A percentile compares a stretch with the other conserved stretches of the same genome.
Conservation (phyloP, 2,329 filamentous ascomycete genomes). For the Mollisia scopiformis region DNA sequence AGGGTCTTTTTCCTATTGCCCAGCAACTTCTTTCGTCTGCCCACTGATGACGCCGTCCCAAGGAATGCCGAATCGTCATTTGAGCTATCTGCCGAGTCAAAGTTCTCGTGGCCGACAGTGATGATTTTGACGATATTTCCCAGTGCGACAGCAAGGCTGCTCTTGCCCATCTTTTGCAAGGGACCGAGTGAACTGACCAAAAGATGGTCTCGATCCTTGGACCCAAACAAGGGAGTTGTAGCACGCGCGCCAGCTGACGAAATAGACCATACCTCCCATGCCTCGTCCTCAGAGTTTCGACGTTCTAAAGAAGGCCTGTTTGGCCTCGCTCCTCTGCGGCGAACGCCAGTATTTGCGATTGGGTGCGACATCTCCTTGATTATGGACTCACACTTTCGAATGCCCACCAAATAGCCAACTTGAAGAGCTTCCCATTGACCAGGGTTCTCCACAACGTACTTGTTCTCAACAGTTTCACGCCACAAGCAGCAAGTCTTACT, state of each 20-base stretch:
- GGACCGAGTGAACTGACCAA: slow-evolving; percentile 70
- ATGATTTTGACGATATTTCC: slow-evolving; percentile 76
- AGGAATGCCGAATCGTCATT: slow-evolving; percentile 30
- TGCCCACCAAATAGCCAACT: slow-evolving; percentile 63
- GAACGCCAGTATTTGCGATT: slow-evolving; percentile 24
- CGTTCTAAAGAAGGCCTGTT: not conserved
- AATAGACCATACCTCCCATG: slow-evolving; percentile 58
- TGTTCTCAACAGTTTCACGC: slow-evolving; percentile 53
- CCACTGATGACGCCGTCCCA: slow-evolving; percentile 25
- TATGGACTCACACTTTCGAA: slow-evolving; percentile 46
- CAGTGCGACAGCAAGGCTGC: slow-evolving; percentile 70
- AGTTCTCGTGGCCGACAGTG: slow-evolving; percentile 66
- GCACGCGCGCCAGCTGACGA: slow-evolving; percentile 44
- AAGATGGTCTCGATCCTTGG: slow-evolving; percentile 48
- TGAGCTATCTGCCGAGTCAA: slow-evolving; percentile 45
- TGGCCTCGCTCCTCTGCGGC: slow-evolving; percentile 21
- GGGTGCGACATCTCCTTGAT: not conserved
- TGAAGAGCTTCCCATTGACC: slow-evolving; percentile 67
- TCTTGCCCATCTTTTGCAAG: slow-evolving; percentile 62
- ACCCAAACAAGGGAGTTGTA: slow-evolving; percentile 23
- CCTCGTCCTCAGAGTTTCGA: slow-evolving; percentile 29
- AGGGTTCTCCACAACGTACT: slow-evolving; percentile 60
- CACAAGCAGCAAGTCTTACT: slow-evolving; percentile 52
- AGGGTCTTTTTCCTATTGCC: slow-evolving; percentile 7
- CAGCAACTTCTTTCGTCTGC: slow-evolving; percentile 21